phyloP scores from a whole-genome alignment of 108 stramenopile species.

The Pseudonitzschia multistriata region DNA sequence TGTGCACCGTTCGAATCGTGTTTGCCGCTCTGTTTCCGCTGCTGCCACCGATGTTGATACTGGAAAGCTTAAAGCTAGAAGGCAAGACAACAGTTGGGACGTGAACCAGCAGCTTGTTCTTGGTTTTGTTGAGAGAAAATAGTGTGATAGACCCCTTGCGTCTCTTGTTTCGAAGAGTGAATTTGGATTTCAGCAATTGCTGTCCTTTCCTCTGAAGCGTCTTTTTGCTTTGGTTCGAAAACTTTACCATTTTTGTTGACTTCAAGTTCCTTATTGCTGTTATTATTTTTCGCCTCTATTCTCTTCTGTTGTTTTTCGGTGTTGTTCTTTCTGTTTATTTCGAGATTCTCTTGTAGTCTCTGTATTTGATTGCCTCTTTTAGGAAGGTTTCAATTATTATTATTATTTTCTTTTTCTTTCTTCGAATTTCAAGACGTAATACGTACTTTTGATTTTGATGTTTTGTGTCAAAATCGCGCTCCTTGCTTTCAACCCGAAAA shows the following conservation, averaged over 20 bases:
- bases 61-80: background rate
- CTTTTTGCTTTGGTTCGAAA: background rate
- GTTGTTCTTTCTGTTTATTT: too few relatives aligned
- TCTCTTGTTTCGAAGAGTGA: background rate
- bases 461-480: too few relatives aligned
- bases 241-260: background rate
- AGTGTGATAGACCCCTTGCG: background rate
- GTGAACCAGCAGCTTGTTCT: background rate
- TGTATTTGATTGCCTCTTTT: too few relatives aligned
- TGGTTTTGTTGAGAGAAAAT: background rate
- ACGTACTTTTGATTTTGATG: too few relatives aligned
- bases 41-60: too few relatives aligned
- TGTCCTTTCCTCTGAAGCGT: background rate
- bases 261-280: background rate
- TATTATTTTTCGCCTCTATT: background rate
- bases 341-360: too few relatives aligned
- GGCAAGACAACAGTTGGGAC: background rate
- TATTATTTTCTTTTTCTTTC: too few relatives aligned
- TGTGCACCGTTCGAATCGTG: background rate
- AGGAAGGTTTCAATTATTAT: too few relatives aligned
- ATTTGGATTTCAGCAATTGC: conserved; percentile 1
- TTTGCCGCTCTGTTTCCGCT: background rate
- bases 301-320: background rate
- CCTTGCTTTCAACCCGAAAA: too few relatives aligned
- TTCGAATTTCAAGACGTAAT: too few relatives aligned